phyloP scores from a whole-genome alignment of 768 basidiomycete species.

The Lentinula detonsa region DNA sequence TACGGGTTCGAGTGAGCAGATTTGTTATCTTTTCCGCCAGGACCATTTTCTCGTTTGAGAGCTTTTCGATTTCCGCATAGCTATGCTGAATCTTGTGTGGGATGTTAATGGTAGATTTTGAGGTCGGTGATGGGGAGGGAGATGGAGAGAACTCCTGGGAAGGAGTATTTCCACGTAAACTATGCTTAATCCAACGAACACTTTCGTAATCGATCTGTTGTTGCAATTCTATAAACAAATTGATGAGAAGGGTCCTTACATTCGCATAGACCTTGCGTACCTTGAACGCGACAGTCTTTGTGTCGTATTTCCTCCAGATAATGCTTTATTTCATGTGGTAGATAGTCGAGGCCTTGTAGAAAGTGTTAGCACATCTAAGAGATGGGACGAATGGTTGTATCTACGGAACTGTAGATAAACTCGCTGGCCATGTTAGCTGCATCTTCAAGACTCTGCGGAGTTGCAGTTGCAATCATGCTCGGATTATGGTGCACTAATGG shows the following conservation, averaged over 20 bases:
- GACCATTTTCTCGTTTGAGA: constrained; percentile 39
- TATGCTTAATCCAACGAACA: constrained; percentile 43
- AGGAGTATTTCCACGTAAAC: constrained; percentile 21
- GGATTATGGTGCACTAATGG: background rate
- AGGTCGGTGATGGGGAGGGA: constrained; percentile 29
- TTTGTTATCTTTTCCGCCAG: constrained; percentile 44
- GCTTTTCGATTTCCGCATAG: constrained; percentile 38
- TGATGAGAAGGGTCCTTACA: background rate
- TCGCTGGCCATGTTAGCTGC: constrained; percentile 48
- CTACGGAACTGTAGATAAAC: constrained; percentile 43
- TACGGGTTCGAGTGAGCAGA: constrained; percentile 39
- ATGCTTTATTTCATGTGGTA: constrained; percentile 47
- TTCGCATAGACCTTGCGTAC: constrained; percentile 15
- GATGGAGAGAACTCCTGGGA: constrained; percentile 19
- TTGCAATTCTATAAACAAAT: constrained; percentile 32
- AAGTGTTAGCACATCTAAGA: background rate
- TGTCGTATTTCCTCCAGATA: constrained; percentile 46
- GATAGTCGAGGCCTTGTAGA: constrained; percentile 41
- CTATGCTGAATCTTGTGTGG: constrained; percentile 36
- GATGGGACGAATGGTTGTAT: background rate
- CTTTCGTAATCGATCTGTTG: constrained; percentile 44
- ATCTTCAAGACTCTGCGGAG: constrained; percentile 38
- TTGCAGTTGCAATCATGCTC: background rate
- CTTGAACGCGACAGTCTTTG: constrained; percentile 37
- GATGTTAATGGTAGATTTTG: constrained; percentile 25